phyloP scores from a whole-genome alignment of 768 basidiomycete genomes.

The Auricularia auricula-judae region DNA sequence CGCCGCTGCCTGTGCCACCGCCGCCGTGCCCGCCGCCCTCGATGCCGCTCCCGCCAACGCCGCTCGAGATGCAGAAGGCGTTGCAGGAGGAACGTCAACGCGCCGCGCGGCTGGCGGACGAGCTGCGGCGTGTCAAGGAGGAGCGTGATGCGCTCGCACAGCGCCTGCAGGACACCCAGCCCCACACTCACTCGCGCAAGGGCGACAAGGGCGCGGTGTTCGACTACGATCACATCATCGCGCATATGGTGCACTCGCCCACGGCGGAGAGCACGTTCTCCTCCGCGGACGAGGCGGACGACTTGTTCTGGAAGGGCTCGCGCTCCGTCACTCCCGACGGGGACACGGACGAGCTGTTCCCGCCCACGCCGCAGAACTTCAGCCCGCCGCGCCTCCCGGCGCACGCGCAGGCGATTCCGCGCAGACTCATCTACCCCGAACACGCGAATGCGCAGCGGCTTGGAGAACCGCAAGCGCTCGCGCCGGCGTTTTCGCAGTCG shows the following conservation, averaged over 20 bases:
- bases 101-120: neutral
- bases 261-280: too few species aligned
- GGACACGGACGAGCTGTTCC: too few species aligned
- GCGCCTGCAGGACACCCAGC: neutral
- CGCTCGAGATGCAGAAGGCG: neutral
- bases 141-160: neutral
- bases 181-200: neutral
- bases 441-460: neutral
- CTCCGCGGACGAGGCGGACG: too few species aligned
- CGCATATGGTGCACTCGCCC: neutral
- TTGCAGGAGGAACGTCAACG: neutral
- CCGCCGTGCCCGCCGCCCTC: neutral
- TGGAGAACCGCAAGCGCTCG: too few species aligned
- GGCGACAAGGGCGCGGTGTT: neutral
- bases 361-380: too few species aligned
- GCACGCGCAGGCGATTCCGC: too few species aligned
- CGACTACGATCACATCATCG: neutral
- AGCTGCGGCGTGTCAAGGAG: neutral
- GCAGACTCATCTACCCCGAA: neutral
- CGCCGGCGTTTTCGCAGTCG: too few species aligned
- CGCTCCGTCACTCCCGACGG: too few species aligned
- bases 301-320: too few species aligned
- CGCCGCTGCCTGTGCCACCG: neutral
- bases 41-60: neutral
- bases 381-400: too few species aligned